phyloP scores from a whole-genome alignment of 768 basidiomycete species.

The Tremella fuciformis region DNA sequence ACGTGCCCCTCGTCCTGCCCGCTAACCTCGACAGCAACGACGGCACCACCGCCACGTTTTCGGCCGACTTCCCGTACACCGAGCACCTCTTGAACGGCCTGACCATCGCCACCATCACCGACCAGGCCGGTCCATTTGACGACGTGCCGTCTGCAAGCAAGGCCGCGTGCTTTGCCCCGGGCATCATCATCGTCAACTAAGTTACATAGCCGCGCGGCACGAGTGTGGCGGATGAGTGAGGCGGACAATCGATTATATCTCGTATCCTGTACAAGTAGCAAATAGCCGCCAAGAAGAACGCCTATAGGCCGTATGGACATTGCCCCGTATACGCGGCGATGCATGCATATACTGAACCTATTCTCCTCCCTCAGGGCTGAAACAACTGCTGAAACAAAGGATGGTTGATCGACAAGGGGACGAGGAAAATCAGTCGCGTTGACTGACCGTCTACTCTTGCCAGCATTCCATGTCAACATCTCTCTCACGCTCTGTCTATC shows the following conservation, averaged over 20 bases:
- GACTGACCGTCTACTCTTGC: neutral
- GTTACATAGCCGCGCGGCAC: neutral
- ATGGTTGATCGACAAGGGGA: no score
- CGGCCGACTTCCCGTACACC: conserved; percentile 3
- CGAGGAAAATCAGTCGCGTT: conserved; percentile 3
- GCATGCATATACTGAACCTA: no score
- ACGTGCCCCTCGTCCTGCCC: conserved; percentile 11
- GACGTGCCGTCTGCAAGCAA: neutral
- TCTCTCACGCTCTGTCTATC: neutral
- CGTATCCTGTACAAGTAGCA: no score
- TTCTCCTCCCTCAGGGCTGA: no score
- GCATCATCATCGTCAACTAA: conserved; percentile 1
- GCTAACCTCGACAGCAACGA: conserved; percentile 3
- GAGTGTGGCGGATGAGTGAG: no score
- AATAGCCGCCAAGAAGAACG: no score
- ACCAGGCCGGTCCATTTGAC: conserved; percentile 2
- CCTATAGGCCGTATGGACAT: no score
- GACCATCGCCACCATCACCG: neutral
- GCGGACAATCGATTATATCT: no score
- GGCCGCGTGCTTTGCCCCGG: neutral
- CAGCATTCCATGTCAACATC: neutral
- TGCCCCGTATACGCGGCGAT: no score
- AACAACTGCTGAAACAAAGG: no score
- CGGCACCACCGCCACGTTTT: conserved; percentile 1
- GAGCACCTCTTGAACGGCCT: conserved; percentile 2